phyloP scores from a whole-genome alignment of 2,329 filamentous ascomycete genomes.

The Epichloe bromicola region DNA sequence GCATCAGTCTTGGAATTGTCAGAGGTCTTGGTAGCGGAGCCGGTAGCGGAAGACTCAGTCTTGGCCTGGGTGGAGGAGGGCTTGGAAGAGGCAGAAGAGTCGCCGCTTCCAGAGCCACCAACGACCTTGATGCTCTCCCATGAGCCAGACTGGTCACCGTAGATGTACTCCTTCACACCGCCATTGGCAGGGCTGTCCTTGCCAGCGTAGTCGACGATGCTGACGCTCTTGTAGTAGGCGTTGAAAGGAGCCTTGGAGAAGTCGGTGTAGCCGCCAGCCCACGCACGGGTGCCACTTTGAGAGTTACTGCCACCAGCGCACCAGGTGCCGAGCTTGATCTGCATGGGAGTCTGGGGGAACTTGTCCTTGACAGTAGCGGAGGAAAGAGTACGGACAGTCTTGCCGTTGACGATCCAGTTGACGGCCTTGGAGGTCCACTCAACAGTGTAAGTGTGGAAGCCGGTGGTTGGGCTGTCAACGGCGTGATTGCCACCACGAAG shows the following conservation, averaged over 20 bases:
- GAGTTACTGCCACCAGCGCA: too few species aligned
- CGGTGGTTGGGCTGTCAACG: conserved; percentile 34
- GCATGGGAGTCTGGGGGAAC: conserved; percentile 64
- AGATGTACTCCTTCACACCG: conserved; percentile 28
- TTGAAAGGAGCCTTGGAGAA: conserved; percentile 29
- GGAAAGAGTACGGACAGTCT: conserved; percentile 46
- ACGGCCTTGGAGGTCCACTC: conserved; percentile 54
- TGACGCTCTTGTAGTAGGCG: conserved; percentile 32
- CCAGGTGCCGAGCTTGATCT: conserved; percentile 58
- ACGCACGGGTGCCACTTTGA: conserved; percentile 63
- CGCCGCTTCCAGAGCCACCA: conserved; percentile 58
- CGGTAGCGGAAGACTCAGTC: conserved; percentile 30
- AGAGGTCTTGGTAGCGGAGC: not conserved
- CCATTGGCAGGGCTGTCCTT: conserved; percentile 20
- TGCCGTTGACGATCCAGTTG: conserved; percentile 52
- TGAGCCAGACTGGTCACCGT: conserved; percentile 26
- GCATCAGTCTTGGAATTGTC: conserved; percentile 2
- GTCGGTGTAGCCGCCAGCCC: conserved; percentile 48
- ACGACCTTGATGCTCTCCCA: conserved; percentile 42
- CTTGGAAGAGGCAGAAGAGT: conserved; percentile 50
- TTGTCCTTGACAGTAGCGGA: conserved; percentile 41
- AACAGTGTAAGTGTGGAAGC: conserved; percentile 52
- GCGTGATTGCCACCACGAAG: conserved; percentile 53
- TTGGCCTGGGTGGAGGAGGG: conserved; percentile 22
- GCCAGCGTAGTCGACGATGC: conserved; percentile 30